phyloP scores from a whole-genome alignment of 495 filamentous ascomycete genomes.

The Penicillium alfredii region DNA sequence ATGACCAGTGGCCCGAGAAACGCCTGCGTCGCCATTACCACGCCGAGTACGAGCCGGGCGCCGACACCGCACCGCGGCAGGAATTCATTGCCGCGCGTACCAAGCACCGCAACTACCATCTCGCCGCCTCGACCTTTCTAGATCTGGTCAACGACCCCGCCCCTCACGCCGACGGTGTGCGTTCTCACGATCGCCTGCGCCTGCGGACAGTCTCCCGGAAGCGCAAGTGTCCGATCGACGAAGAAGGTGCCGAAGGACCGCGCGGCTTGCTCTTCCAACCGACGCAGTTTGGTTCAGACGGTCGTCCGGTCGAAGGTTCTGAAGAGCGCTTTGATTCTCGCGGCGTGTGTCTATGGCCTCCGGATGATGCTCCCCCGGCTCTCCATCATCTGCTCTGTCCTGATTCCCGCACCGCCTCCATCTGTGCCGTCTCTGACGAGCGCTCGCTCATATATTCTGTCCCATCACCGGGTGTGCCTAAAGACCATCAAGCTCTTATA shows the following conservation, averaged over 20 bases:
- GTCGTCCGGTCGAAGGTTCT: conserved; percentile 24
- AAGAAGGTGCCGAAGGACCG: conserved; percentile 30
- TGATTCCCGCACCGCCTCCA: conserved; percentile 36
- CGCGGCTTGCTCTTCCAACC: conserved; percentile 30
- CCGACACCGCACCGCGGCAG: conserved; percentile 33
- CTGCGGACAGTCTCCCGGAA: conserved; percentile 47
- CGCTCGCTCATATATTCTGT: conserved; percentile 51
- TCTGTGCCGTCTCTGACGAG: conserved; percentile 55
- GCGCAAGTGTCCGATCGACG: conserved; percentile 33
- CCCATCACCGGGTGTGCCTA: conserved; percentile 40
- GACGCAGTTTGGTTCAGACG: conserved; percentile 24
- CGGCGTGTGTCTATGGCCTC: conserved; percentile 55
- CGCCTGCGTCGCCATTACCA: conserved; percentile 40
- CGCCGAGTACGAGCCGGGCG: conserved; percentile 41
- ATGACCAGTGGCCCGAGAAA: conserved; percentile 31
- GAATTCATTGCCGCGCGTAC: conserved; percentile 54
- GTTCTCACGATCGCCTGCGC: conserved; percentile 44
- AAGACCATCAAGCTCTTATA: conserved; percentile 44
- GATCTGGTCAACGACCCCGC: conserved; percentile 59
- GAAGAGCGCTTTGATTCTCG: conserved; percentile 46
- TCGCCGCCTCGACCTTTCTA: conserved; percentile 52
- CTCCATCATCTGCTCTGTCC: conserved; percentile 55
- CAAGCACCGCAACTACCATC: conserved; percentile 54
- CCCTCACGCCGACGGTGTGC: conserved; percentile 24
- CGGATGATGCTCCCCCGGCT: conserved; percentile 39